These are phyloP conservation scores for Penicillium lividum DNA, from an alignment of 495 filamentous ascomycete genomes.

Conservation along the genomic window DNA sequence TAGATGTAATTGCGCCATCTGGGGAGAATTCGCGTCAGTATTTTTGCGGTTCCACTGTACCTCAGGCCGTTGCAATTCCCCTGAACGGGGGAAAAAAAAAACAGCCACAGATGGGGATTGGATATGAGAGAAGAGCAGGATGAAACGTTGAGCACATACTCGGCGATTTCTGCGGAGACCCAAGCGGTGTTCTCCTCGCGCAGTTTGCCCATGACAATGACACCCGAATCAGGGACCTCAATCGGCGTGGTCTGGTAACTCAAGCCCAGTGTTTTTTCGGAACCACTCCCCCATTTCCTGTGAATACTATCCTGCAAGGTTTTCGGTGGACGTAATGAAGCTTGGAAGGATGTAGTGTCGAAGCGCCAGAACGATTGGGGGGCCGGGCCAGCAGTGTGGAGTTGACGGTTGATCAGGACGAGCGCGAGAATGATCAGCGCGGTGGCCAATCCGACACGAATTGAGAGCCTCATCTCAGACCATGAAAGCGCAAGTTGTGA, in stretches of 20 bases:
- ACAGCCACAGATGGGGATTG: not conserved
- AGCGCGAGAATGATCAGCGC: constrained; percentile 39
- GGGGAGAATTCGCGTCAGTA: constrained; percentile 13
- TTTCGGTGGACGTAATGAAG: constrained; percentile 17
- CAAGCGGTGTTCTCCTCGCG: constrained; percentile 42
- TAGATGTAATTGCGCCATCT: constrained; percentile 50
- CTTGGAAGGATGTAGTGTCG: constrained; percentile 27
- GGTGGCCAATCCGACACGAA: constrained; percentile 35
- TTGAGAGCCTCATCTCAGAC: constrained; percentile 48
- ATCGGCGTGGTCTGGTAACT: constrained; percentile 37
- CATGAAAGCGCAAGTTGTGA: constrained; percentile 17
- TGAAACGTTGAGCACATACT: constrained; percentile 31
- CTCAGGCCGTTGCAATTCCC: not conserved
- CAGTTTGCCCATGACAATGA: constrained; percentile 45
- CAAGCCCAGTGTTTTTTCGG: constrained; percentile 13
- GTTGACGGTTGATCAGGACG: constrained; percentile 37
- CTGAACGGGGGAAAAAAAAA: constrained; percentile 1
- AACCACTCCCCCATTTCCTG: constrained; percentile 28
- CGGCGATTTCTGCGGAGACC: constrained; percentile 40
- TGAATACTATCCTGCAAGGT: constrained; percentile 19
- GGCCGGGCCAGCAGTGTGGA: constrained; percentile 29
- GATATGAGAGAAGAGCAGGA: constrained; percentile 1
- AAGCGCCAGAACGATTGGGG: constrained; percentile 34
- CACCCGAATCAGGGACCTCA: constrained; percentile 40
- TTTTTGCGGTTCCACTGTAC: not conserved